A percentile compares a stretch with the other conserved stretches of the same genome.
phyloP scores from a whole-genome alignment of 805 yeast species.

The Suhomyces kilbournensis region DNA sequence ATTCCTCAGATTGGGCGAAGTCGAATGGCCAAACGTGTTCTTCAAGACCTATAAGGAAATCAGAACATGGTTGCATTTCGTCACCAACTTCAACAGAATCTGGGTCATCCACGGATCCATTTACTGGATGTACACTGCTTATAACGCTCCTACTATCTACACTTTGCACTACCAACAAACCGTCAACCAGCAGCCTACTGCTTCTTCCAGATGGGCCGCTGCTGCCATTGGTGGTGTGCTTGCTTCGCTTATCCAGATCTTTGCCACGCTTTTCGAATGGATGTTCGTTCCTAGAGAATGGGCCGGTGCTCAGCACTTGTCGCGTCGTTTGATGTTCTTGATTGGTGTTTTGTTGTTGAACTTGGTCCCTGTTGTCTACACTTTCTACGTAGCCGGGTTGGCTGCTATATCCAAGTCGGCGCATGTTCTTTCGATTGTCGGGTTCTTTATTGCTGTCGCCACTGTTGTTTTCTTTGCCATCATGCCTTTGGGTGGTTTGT shows the following conservation, averaged over 20 bases:
- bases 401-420: slow-evolving; percentile 69
- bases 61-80: slow-evolving; percentile 95
- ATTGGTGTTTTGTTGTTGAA: slow-evolving; percentile 63
- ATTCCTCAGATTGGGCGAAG: slow-evolving; percentile 84
- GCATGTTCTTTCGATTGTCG: slow-evolving; percentile 74
- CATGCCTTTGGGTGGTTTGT: slow-evolving; percentile 96
- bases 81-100: slow-evolving; percentile 95
- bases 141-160: slow-evolving; percentile 87
- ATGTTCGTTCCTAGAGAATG: slow-evolving; percentile 94
- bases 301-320: slow-evolving; percentile 98
- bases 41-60: slow-evolving; percentile 94
- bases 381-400: slow-evolving; percentile 76
- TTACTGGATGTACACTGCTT: slow-evolving; percentile 94
- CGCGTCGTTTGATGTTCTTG: slow-evolving; percentile 81
- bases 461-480: slow-evolving; percentile 83
- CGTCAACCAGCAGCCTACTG: slow-evolving; percentile 78
- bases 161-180: slow-evolving; percentile 84
- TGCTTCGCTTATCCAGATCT: slow-evolving; percentile 75
- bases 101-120: slow-evolving; percentile 91
- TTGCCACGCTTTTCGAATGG: slow-evolving; percentile 93
- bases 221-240: slow-evolving; percentile 90
- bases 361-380: slow-evolving; percentile 82
- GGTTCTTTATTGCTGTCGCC: slow-evolving; percentile 82
- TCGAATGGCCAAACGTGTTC: slow-evolving; percentile 87
- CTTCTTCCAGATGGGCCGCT: slow-evolving; percentile 90